A percentile compares a stretch with the other conserved stretches of the same genome.
Evolutionary conservation across 441 rosid genomes (phyloP).

Genomic region (Euphorbia corollata): DNA sequence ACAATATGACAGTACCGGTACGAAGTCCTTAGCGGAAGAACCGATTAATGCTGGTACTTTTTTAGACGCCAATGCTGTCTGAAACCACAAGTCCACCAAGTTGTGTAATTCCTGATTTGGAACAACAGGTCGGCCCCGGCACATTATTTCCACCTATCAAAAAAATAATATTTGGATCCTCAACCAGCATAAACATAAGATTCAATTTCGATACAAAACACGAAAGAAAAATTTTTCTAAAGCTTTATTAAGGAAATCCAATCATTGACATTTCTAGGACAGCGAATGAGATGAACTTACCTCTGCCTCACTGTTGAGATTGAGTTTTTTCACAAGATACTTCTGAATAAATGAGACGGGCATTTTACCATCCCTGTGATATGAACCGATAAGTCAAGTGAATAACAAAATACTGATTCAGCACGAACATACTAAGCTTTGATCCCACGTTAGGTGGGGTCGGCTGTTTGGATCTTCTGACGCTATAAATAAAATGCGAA

Average conservation of each 20-base stretch:
- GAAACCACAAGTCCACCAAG: constrained; percentile 58
- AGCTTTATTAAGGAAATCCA: neutral
- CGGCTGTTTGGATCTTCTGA: no score
- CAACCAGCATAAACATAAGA: no score
- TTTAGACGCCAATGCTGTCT: constrained; percentile 35
- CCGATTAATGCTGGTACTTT: constrained; percentile 45
- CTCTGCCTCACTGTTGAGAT: constrained; percentile 53
- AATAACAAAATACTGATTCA: neutral
- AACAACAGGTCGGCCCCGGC: constrained; percentile 45
- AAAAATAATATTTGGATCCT: no score
- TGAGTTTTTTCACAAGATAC: constrained; percentile 59
- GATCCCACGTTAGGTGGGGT: no score
- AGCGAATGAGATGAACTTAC: constrained; percentile 27
- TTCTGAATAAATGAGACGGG: constrained; percentile 60
- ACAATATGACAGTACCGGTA: constrained; percentile 58
- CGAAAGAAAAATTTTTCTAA: neutral
- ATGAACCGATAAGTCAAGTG: neutral
- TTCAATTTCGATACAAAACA: no score
- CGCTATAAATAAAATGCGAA: no score
- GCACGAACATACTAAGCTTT: no score
- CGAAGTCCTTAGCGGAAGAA: constrained; percentile 58
- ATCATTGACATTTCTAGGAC: neutral
- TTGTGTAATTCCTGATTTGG: constrained; percentile 40
- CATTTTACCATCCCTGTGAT: constrained; percentile 55
- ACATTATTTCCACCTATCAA: constrained; percentile 56